A percentile compares a stretch with the other conserved stretches of the same genome.
Conservation (phyloP, 768 basidiomycete genomes). For the Zangia roseola region DNA sequence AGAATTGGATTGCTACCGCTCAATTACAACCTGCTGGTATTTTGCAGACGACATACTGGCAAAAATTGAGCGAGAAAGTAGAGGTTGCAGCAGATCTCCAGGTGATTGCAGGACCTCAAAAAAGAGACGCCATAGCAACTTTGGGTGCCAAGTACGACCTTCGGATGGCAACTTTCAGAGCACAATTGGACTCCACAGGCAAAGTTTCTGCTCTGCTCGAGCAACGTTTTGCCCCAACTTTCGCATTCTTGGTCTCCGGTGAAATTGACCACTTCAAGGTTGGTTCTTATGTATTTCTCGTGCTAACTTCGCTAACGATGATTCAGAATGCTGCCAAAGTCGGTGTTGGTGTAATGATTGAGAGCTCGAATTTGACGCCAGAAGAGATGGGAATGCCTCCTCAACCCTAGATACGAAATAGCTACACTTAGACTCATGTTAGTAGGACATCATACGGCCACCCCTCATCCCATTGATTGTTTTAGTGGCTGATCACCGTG, state of each 20-base stretch:
- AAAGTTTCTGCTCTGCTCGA: conserved; percentile 95
- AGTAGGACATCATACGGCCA: conserved; percentile 21
- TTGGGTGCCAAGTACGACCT: conserved; percentile 97
- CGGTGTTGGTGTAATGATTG: conserved; percentile 97
- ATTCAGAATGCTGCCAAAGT: conserved; percentile 87
- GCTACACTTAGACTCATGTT: conserved; percentile 30
- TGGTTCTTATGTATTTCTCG: conserved; percentile 13
- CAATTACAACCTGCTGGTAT: conserved; percentile 81
- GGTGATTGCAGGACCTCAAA: conserved; percentile 71
- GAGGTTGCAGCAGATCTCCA: conserved; percentile 96
- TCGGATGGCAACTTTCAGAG: conserved; percentile 89
- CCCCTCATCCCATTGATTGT: conserved; percentile 13
- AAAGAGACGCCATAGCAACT: conserved; percentile 90
- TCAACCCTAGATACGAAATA: conserved; percentile 40
- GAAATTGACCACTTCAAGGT: conserved; percentile 99
- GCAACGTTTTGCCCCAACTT: conserved; percentile 93
- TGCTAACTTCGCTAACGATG: background rate
- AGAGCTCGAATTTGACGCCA: conserved; percentile 75
- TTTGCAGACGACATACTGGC: conserved; percentile 93
- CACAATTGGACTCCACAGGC: conserved; percentile 91
- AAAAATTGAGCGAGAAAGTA: conserved; percentile 91
- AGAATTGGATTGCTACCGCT: conserved; percentile 91
- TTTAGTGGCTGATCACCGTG: conserved; percentile 14
- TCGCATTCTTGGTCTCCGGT: conserved; percentile 90
- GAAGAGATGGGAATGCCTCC: conserved; percentile 77